Evolutionary conservation across 148 eudicot species (phyloP).

Genomic region (Fagopyrum tataricum): DNA sequence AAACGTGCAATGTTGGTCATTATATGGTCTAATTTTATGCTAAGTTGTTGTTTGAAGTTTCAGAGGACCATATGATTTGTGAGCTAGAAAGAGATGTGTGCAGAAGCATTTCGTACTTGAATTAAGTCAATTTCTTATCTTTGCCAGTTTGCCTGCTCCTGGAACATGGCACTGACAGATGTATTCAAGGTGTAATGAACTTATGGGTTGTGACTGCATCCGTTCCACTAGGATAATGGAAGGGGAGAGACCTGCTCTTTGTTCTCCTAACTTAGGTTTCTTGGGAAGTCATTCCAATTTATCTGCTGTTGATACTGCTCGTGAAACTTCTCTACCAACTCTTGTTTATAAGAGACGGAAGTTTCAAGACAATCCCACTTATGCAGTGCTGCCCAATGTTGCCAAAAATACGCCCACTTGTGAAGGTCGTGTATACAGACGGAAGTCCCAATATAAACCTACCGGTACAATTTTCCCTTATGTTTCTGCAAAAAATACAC

Average conservation of each 20-base stretch:
- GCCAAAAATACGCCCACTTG: not conserved
- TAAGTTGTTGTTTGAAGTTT: not conserved
- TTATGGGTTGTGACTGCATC: constrained; percentile 15
- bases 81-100: not conserved
- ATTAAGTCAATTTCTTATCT: not conserved
- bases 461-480: constrained; percentile 13
- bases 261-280: constrained; percentile 19
- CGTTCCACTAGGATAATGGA: constrained; percentile 21
- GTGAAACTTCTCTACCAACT: constrained; percentile 37
- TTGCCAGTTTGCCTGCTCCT: constrained; percentile 11
- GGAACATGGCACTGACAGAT: constrained; percentile 26
- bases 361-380: constrained; percentile 24
- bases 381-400: constrained; percentile 15
- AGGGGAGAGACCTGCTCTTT: constrained; percentile 18
- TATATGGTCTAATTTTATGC: not conserved
- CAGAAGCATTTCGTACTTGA: not conserved
- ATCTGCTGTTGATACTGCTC: constrained; percentile 35
- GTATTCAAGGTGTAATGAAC: constrained; percentile 24
- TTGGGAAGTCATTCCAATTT: constrained; percentile 37
- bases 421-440: not conserved
- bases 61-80: not conserved
- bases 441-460: constrained; percentile 13
- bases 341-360: constrained; percentile 59
- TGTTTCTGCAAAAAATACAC: not conserved
- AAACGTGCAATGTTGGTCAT: not conserved